phyloP scores from a whole-genome alignment of 345 rosid species.

The Eucalyptus marginata region DNA sequence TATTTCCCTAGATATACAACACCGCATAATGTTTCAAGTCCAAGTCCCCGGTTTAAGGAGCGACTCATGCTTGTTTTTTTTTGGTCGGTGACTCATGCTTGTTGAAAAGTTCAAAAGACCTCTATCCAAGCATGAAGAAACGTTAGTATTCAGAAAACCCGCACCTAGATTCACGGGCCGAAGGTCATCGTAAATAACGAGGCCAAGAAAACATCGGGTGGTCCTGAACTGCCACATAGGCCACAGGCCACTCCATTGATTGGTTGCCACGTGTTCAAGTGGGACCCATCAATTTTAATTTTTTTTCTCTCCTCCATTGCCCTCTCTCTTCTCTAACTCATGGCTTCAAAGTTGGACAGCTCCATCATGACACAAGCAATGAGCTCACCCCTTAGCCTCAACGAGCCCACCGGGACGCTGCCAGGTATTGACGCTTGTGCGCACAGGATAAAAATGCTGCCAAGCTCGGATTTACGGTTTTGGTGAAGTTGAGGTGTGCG shows the following conservation, averaged over 20 bases:
- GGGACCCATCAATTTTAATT: not conserved
- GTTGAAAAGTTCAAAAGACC: not conserved
- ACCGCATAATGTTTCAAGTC: not conserved
- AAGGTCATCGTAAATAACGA: not conserved
- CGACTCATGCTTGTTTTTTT: not conserved
- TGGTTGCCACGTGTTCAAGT: not conserved
- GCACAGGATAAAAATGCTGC: not conserved
- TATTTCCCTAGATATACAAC: not conserved
- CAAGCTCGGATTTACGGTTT: not conserved
- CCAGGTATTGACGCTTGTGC: not conserved
- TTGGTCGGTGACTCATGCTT: not conserved
- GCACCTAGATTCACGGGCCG: not conserved
- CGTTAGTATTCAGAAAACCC: not conserved
- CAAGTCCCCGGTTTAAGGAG: not conserved
- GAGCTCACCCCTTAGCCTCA: not conserved
- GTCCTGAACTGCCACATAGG: not conserved
- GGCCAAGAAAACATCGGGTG: not conserved
- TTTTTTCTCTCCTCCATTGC: not conserved
- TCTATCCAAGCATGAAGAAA: not conserved
- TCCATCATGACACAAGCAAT: not conserved
- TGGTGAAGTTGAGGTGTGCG: not conserved
- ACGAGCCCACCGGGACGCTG: not conserved
- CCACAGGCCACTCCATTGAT: not conserved
- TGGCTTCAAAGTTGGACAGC: not conserved
- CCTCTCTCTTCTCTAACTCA: not conserved